Evolutionary conservation across 2,329 filamentous ascomycete genomes (phyloP).

Genomic region (Calonectria crousiana): DNA sequence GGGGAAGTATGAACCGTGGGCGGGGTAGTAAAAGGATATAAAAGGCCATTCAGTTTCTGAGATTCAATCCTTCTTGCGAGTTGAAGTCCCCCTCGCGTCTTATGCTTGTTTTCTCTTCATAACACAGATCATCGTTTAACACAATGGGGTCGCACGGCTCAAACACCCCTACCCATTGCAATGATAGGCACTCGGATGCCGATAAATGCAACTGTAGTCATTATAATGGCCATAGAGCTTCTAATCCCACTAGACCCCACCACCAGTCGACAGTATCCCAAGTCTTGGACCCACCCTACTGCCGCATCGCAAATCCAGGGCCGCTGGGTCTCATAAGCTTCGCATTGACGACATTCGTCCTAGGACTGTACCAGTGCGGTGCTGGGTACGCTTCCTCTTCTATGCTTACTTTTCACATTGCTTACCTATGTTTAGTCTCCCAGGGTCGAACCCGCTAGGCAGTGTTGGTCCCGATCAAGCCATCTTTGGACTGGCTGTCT

Average conservation of each 20-base stretch:
- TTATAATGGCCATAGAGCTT: conserved; percentile 28
- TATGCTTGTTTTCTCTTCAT: not conserved
- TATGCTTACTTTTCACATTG: not conserved
- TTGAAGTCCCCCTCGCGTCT: not conserved
- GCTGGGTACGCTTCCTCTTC: conserved; percentile 57
- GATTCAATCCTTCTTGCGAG: not conserved
- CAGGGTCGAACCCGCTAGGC: conserved; percentile 49
- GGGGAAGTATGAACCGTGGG: not conserved
- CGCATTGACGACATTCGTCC: conserved; percentile 73
- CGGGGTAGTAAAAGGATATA: conserved; percentile 5
- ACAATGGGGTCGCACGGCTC: conserved; percentile 41
- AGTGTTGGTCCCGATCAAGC: conserved; percentile 51
- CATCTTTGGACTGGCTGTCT: conserved; percentile 52
- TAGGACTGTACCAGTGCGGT: conserved; percentile 61
- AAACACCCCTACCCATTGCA: conserved; percentile 42
- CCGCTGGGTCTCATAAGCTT: conserved; percentile 73
- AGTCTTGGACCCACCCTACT: conserved; percentile 48
- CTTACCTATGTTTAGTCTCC: conserved; percentile 42
- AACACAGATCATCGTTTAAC: not conserved
- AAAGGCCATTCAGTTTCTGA: not conserved
- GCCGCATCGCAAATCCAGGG: conserved; percentile 69
- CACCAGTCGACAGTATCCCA: conserved; percentile 53
- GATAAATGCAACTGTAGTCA: conserved; percentile 31
- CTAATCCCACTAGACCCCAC: conserved; percentile 38
- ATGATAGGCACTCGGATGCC: conserved; percentile 34